Conservation (phyloP, 163 green algal species). For the Scenedesmus sp. region DNA sequence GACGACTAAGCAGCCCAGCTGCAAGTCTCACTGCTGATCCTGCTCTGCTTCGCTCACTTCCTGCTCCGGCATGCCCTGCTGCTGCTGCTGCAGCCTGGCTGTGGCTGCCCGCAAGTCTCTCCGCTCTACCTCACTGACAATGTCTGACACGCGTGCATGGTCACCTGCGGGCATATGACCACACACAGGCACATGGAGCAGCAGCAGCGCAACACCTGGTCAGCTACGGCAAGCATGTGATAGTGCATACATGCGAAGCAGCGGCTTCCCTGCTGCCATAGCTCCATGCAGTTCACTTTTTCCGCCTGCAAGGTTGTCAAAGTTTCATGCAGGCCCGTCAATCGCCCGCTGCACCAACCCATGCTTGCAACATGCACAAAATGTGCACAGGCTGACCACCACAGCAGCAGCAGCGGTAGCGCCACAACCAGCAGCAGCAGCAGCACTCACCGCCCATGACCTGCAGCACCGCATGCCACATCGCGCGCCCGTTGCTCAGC, state of each 20-base stretch:
- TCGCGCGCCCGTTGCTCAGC: conserved; percentile 26
- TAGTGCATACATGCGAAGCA: not conserved
- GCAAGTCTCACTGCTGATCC: not conserved
- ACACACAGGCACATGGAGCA: not conserved
- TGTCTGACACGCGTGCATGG: conserved; percentile 46
- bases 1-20: not conserved
- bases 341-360: not conserved
- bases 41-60: not conserved
- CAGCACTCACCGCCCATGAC: conserved; percentile 39
- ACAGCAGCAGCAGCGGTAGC: not conserved
- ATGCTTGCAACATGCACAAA: too few species aligned
- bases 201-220: not conserved
- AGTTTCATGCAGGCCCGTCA: not conserved
- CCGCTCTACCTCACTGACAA: conserved; percentile 38
- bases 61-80: not conserved
- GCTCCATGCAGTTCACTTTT: not conserved
- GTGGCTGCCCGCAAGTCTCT: conserved; percentile 30
- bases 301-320: not conserved
- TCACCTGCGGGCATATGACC: conserved; percentile 9
- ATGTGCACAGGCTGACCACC: not conserved
- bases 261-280: too few species aligned
- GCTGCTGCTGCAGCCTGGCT: conserved; percentile 18
- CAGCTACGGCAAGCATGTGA: not conserved
- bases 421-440: not conserved
- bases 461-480: conserved; percentile 49